Percentiles rank a stretch among this genome's conserved stretches.
Conservation (phyloP, 768 basidiomycete species). For the Dioszegia aurantiaca region DNA sequence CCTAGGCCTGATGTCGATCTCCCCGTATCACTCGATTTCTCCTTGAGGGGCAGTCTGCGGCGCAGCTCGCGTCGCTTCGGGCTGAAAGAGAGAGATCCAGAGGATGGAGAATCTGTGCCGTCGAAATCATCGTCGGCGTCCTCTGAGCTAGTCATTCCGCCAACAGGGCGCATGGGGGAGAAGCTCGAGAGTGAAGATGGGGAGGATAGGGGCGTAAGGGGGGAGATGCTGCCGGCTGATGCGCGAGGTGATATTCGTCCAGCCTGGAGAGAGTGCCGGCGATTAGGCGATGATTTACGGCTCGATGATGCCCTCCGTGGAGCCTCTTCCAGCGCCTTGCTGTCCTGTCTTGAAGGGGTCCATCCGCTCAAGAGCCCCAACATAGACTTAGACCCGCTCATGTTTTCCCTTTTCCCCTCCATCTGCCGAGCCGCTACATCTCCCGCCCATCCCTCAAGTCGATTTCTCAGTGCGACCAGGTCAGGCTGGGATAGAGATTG, state of each 20-base stretch:
- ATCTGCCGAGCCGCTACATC: constrained; percentile 21
- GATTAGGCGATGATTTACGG: background rate
- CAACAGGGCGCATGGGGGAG: background rate
- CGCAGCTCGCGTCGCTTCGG: constrained; percentile 20
- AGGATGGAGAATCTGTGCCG: constrained; percentile 30
- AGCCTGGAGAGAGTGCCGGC: background rate
- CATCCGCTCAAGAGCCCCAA: background rate
- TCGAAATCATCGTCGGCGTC: constrained; percentile 47
- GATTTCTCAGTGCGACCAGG: constrained; percentile 23
- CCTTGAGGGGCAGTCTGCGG: constrained; percentile 2
- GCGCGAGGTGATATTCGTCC: background rate
- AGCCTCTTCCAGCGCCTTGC: too few species aligned
- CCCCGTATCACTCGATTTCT: background rate
- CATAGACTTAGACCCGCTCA: background rate
- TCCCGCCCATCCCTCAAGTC: constrained; percentile 34
- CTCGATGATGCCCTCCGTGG: background rate
- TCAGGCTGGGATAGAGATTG: constrained; percentile 30
- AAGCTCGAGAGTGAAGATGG: background rate
- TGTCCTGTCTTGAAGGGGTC: background rate
- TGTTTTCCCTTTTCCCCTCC: constrained; percentile 15
- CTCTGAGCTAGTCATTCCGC: constrained; percentile 24
- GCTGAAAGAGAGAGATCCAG: constrained; percentile 33
- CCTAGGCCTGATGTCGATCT: constrained; percentile 12
- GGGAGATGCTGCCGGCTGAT: background rate
- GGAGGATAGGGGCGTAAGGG: background rate